Evolutionary conservation across 2,329 filamentous ascomycete species (phyloP).

Genomic region (Colletotrichum simmondsii): DNA sequence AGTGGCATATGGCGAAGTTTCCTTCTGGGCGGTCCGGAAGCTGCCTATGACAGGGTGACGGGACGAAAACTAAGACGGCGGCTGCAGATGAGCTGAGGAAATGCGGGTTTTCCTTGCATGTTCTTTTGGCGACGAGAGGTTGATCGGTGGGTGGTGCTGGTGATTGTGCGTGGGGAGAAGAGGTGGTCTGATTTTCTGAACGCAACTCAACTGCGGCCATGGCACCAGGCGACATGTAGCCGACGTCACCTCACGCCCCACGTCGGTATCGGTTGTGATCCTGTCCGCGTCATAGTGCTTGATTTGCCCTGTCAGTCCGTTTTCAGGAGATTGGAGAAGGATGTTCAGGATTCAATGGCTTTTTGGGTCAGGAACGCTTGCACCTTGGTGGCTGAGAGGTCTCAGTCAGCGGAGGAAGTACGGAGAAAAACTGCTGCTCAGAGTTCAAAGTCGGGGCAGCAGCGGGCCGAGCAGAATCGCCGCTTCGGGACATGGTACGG

Average conservation of each 20-base stretch:
- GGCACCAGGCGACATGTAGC: slow-evolving; percentile 16
- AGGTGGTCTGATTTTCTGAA: slow-evolving; percentile 33
- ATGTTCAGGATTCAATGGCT: not conserved
- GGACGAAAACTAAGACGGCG: not conserved
- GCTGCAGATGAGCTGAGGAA: slow-evolving; percentile 31
- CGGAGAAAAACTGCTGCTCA: not conserved
- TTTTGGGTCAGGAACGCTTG: slow-evolving; percentile 2
- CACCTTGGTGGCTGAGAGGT: not conserved
- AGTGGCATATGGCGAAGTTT: not conserved
- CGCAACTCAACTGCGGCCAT: slow-evolving; percentile 15
- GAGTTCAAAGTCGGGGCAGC: not conserved
- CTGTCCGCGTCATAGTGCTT: slow-evolving; percentile 2
- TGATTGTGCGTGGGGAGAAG: slow-evolving; percentile 19
- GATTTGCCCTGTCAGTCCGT: not conserved
- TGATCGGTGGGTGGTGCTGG: slow-evolving; percentile 12
- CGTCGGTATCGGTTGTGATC: not conserved
- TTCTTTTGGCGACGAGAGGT: not conserved
- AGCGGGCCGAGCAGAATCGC: not conserved
- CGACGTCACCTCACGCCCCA: slow-evolving; percentile 27
- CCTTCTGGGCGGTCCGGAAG: slow-evolving; percentile 3
- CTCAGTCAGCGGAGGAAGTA: slow-evolving; percentile 8
- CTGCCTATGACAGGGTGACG: slow-evolving; percentile 2
- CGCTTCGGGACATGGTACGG: not conserved
- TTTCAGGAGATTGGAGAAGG: not conserved
- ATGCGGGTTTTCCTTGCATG: slow-evolving; percentile 17